Evolutionary conservation across 1,284 basidiomycete species (phyloP), one percentile per base, ranked within the genome.

Genomic region (Peniophora sp.): DNA sequence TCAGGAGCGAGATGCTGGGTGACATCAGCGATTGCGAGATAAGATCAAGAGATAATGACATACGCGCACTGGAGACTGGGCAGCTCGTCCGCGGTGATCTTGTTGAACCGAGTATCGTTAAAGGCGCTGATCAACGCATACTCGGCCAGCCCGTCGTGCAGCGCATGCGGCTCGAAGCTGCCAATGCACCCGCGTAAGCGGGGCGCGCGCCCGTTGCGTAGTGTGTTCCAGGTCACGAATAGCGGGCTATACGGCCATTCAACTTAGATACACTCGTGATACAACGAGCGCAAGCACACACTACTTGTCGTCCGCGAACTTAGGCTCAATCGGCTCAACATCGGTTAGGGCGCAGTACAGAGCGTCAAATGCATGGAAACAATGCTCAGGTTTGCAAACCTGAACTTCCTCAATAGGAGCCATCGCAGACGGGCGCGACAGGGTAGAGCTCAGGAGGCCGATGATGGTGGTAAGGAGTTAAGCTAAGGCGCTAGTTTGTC

Each of bases 141-240:
- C 59, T 97, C 91, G 47, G 79, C 78, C 51, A 99, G 66, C 10
- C 93, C 94, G 24, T 86, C 75, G 41, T 75, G 78, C 22, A 98
- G 73, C 6, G 83, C 72, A 64, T 87, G 77, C 2, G 92, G 77
- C 45, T 87, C 83, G 64, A 99, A 99, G 63, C 83, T 95, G 60
- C 96, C 96, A 59, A 99, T 98, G 69, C 96, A 99, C 22, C 96
- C 96, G 53, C 96, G 75, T 54, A 99, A 73, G 46, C 82, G 73
- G 36, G 82, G 74, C 22, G 79, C 68, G 53, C 78, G 75, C 43
- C 80, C 79, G 22, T 79, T 66, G 55, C 79, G 77, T 54, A 77
- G 73, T 49, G 73, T 89, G 70, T 93, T 95, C 95, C 96, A 99
- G 2, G 96, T 98, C 34, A 99, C 92, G 68, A 99, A 99, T 52